Percentiles rank a stretch among this genome's conserved stretches.
phyloP scores from a whole-genome alignment of 345 rosid species.

The Microcos paniculata region DNA sequence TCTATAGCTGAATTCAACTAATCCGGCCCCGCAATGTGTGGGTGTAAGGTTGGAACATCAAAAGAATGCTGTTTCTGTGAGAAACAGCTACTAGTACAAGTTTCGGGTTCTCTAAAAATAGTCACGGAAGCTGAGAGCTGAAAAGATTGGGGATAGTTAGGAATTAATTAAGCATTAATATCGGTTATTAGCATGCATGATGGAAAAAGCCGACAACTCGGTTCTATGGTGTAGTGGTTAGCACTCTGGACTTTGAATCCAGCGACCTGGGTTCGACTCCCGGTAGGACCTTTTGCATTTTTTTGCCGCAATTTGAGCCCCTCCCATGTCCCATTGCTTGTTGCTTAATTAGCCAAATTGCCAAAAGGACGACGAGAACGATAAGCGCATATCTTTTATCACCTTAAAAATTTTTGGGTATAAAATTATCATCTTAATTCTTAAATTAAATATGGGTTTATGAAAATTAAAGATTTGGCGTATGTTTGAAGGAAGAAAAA shows the following conservation, averaged over 20 bases:
- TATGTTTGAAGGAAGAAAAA: not conserved
- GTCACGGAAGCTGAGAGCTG: not conserved
- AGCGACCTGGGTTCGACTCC: conserved; percentile 98
- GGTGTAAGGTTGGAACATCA: not conserved
- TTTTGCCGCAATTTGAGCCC: not conserved
- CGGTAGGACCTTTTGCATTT: conserved; percentile 64
- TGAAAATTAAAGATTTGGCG: not conserved
- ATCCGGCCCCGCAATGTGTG: not conserved
- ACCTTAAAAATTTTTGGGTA: no score
- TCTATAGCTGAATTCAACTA: not conserved
- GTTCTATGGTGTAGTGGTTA: conserved; percentile 99
- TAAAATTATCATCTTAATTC: no score
- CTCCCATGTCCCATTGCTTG: no score
- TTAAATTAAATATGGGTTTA: not conserved
- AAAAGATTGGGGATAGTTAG: no score
- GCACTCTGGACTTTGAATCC: conserved; percentile 99
- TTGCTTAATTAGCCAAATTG: not conserved
- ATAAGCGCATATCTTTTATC: not conserved
- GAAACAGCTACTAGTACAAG: no score
- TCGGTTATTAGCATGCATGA: no score
- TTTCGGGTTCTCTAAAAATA: no score
- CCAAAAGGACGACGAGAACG: not conserved
- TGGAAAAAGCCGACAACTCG: not conserved
- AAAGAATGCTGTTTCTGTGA: not conserved
- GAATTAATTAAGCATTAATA: no score